Base-by-base conservation (phyloP, 768 basidiomycete species). In the Brasilioporus rufonigricans region DNA sequence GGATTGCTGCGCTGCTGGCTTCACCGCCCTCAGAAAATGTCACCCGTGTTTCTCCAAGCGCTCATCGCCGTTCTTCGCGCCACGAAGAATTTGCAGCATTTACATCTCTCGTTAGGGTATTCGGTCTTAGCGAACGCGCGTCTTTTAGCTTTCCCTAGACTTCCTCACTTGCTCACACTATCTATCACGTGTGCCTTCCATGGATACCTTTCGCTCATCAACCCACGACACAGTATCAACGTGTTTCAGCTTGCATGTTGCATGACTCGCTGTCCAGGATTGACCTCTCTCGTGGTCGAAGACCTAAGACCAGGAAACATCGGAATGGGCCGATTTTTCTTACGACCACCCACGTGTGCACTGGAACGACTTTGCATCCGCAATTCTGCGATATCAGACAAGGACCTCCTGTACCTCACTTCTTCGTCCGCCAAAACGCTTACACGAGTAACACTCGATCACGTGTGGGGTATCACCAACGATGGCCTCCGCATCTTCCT, bases 401-500 rank as follows among this genome's bases (percentile, higher is more conserved):
- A 11, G 38, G 47, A 57, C 16, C 48, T 52, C 18, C 13, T 46
- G 6, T 43, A 35, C 13, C 32, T 57, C 26, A 35, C 52, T 18
- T 33, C 55, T 0, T 49, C 50, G 12, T 53, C 58, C 7, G 23
- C 44, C 9, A 23, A 49, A n/a, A 48, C 50, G n/a, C 55, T 52
- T 8, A 16, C 19, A 4, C 38, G 14, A 3, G 48, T 53, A 10
- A 48, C 50, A n/a, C 31, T 55, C 12, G 45, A 48, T 0, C 0
- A 8, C 16, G 16, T 52, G 18, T 1, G 2, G 21, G 44, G 23
- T 0, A 7, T 59, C 19, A 23, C 44, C 32, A 5, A 27, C 12
- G 33, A 27, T 19, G 55, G 51, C 4, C 33, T 59, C 18, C 8
- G 24, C 16, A 12, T 1, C 3, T 52, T 59, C 31, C 32, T 57